Base-by-base conservation (phyloP, 2,329 filamentous ascomycete species). In the Beauveria varroae region DNA sequence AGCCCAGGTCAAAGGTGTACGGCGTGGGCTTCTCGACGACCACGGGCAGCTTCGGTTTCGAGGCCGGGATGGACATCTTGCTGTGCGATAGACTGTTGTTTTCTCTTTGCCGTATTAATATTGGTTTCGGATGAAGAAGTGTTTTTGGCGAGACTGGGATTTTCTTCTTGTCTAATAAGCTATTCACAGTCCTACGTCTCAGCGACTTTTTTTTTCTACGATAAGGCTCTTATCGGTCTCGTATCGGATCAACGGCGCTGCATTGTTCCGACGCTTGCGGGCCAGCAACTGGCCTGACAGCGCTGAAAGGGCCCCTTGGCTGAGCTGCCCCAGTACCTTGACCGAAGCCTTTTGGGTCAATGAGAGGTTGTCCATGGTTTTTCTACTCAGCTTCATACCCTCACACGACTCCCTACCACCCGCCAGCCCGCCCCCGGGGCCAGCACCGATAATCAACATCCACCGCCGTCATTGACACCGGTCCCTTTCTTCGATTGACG, bases 1-100 rank as follows among this genome's bases (percentile, higher is more conserved):
- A 86, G 67, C 92, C 79, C n/a, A 97, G 87, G 74, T 97, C 92
- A 78, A 96, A 97, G 67, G 86, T 92, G 80, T 96, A 96, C 10
- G 93, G 92, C 7, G 89, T 96, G 5, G 91, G 88, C 76, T 96
- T 96, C 64, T 87, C 81, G 71, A 91, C 88, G 18, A 81, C 84
- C 64, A 89, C 80, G 50, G 85, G 82, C 62, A 86, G 78, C 69
- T 83, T 83, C 64, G 76, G 73, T 64, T 75, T 74, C 63, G 75
- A 70, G 63, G 66, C 66, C 50, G 74, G 65, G 57, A 74, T 63
- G 30, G 76, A 68, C 72, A 78, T 79, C 57, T 64, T 54, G 37
- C 12, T 22, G 6, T 46, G 12, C 46, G 41, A 12, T 26, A 16
- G 52, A 30, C 7, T 47, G n/a, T 37, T 37, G 12, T 1, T 16